phyloP scores from a whole-genome alignment of 2,329 filamentous ascomycete genomes.

The Pyricularia sp. region DNA sequence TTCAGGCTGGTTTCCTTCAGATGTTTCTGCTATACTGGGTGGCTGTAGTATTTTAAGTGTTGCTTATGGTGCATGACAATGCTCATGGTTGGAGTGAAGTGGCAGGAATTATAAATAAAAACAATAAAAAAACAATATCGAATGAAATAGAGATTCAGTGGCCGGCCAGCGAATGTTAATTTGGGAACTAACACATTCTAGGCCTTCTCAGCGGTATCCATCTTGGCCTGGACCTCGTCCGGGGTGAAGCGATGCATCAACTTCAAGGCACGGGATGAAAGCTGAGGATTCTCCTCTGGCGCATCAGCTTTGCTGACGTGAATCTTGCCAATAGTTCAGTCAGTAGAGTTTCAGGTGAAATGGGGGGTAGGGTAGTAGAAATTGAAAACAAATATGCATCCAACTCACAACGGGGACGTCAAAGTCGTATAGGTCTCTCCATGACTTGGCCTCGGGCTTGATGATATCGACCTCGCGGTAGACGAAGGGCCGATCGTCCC shows the following conservation, averaged over 20 bases:
- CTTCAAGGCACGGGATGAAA: slow-evolving; percentile 53
- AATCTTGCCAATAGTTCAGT: slow-evolving; percentile 30
- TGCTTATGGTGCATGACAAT: background rate
- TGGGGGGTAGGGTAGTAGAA: background rate
- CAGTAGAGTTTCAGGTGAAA: background rate
- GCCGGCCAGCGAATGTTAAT: background rate
- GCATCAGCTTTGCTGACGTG: slow-evolving; percentile 50
- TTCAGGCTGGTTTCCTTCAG: background rate
- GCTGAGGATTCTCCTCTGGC: slow-evolving; percentile 41
- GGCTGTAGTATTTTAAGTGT: background rate
- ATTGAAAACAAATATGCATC: background rate
- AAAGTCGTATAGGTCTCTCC: slow-evolving; percentile 70
- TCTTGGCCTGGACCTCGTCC: slow-evolving; percentile 56
- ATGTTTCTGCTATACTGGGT: background rate
- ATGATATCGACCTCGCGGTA: slow-evolving; percentile 64
- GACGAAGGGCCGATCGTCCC: slow-evolving; percentile 56
- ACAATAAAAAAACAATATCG: background rate
- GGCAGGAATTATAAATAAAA: background rate
- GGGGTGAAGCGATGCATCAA: slow-evolving; percentile 70
- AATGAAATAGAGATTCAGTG: background rate
- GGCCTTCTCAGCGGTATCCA: slow-evolving; percentile 47
- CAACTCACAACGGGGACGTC: slow-evolving; percentile 66
- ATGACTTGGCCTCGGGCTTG: slow-evolving; percentile 49
- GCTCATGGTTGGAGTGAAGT: background rate
- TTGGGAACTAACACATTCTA: background rate